Evolutionary conservation across 306 rosid genomes (phyloP), one percentile per base, ranked within the genome.

Genomic region (Gleditsia sinensis): DNA sequence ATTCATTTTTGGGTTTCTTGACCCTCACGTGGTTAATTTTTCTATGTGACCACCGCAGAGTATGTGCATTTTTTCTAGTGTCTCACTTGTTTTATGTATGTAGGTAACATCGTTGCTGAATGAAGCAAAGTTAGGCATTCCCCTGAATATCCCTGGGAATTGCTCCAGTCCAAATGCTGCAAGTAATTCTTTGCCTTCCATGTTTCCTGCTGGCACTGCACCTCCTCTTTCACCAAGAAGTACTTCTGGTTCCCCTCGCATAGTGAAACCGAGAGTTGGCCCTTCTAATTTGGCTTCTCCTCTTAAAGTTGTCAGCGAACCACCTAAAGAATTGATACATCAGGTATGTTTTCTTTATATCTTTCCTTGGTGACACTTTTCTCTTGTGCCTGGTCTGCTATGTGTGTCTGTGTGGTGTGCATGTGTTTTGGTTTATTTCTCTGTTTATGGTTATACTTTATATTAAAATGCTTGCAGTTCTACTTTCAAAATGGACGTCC

Each of bases 191-290:
- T 80, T 90, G 78, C 98, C 99, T 33, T 95, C 98, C 76, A 90
- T 95, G 95, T 95, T 95, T 89, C 98, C 97, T 40, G 99, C 99
- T 0, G 99, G 99, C 75, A 92, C 94, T 79, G 99, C 98, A 49
- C 99, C 99, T 0, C 99, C 99, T 42, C 83, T 95, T 72, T 95
- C 99, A 16, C 99, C 99, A 0, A 90, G 99, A 80, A 95, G 99
- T 85, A 45, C 91, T 71, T 83, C 99, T 20, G 97, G 98, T 62
- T 95, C 99, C 77, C 99, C 99, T 65, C 97, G 99, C 57, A 17
- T 95, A 70, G 78, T 83, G 87, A 95, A 89, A 83, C 99, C 86
- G 71, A 88, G 99, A 92, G 78, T 79, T 64, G 98, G 92, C 66
- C 98, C 87, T 55, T 95, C 99, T 66, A 86, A 83, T 85, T 84